Evolutionary conservation across 2,329 filamentous ascomycete genomes (phyloP).

Genomic region (Chrysosporium queenslandicum): DNA sequence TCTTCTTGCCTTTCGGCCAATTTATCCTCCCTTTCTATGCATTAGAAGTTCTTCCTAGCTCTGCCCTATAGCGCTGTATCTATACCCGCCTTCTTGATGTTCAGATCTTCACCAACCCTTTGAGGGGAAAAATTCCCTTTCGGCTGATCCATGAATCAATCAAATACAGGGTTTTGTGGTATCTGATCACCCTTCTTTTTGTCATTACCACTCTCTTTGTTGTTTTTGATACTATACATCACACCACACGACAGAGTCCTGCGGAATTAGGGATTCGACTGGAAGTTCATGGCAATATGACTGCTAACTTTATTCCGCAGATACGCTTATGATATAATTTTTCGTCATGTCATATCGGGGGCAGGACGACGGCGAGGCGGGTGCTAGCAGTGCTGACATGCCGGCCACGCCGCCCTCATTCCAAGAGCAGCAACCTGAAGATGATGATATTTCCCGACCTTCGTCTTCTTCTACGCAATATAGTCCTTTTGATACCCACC

Average conservation of each 20-base stretch:
- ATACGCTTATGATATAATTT: conserved; percentile 6
- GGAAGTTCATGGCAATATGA: not conserved
- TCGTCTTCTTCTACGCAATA: conserved; percentile 5
- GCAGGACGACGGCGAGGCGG: conserved; percentile 6
- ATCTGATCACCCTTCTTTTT: not conserved
- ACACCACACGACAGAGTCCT: too few relatives aligned
- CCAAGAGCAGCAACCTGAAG: conserved; percentile 1
- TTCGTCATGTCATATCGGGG: conserved; percentile 2
- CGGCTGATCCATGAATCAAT: not conserved
- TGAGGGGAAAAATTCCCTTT: not conserved
- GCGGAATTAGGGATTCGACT: too few relatives aligned
- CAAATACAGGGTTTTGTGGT: not conserved
- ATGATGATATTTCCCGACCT: conserved; percentile 11
- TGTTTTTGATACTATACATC: conserved; percentile 1
- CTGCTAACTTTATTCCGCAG: not conserved
- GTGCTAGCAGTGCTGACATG: conserved; percentile 3
- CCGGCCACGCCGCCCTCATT: conserved; percentile 7
- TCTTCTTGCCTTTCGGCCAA: too few relatives aligned
- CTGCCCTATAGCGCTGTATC: not conserved
- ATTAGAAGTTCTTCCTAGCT: not conserved
- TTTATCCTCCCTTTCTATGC: not conserved
- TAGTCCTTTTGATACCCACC: conserved; percentile 2
- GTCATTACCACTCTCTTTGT: not conserved
- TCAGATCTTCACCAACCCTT: not conserved
- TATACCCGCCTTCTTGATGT: not conserved